Percentiles rank a stretch among this genome's conserved stretches.
Conservation (phyloP, 768 basidiomycete genomes). For the Boletus fagicola region DNA sequence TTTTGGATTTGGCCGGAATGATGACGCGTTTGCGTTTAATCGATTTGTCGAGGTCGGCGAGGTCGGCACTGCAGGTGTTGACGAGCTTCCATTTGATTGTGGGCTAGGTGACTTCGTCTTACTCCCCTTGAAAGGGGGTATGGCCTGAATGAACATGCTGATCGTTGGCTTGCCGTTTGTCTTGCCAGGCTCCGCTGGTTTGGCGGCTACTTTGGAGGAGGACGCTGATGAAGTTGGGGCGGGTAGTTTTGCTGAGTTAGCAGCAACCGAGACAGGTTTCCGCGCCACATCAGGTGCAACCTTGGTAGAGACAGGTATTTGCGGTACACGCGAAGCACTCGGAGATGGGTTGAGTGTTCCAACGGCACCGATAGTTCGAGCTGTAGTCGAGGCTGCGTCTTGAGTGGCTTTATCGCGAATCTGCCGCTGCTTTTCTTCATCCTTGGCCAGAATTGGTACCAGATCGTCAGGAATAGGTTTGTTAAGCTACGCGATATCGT, state of each 20-base stretch:
- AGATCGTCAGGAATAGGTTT: slow-evolving; percentile 95
- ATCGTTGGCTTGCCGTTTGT: slow-evolving; percentile 48
- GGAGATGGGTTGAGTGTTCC: slow-evolving; percentile 42
- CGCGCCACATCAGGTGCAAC: slow-evolving; percentile 28
- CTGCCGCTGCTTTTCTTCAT: slow-evolving; percentile 82
- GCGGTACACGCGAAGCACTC: slow-evolving; percentile 44
- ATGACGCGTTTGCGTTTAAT: slow-evolving; percentile 85
- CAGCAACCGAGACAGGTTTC: slow-evolving; percentile 28
- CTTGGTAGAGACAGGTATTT: slow-evolving; percentile 32
- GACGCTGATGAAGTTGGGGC: slow-evolving; percentile 30
- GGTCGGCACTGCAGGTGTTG: slow-evolving; percentile 38
- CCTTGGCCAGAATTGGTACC: slow-evolving; percentile 89
- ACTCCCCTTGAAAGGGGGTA: slow-evolving; percentile 84
- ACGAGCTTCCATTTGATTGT: slow-evolving; percentile 31
- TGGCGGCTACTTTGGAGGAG: slow-evolving; percentile 32
- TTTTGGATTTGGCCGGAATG: slow-evolving; percentile 87
- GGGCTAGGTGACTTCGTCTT: slow-evolving; percentile 39
- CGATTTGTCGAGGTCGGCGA: slow-evolving; percentile 61
- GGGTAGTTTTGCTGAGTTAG: slow-evolving; percentile 28
- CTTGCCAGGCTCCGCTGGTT: slow-evolving; percentile 32
- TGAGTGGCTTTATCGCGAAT: slow-evolving; percentile 75
- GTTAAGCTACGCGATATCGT: slow-evolving; percentile 58
- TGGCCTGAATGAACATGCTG: slow-evolving; percentile 81
- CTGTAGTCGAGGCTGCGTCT: slow-evolving; percentile 64
- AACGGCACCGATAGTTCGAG: slow-evolving; percentile 66